Base-by-base conservation (phyloP, 139 green algal species). In the Coccomyxa sp. region DNA sequence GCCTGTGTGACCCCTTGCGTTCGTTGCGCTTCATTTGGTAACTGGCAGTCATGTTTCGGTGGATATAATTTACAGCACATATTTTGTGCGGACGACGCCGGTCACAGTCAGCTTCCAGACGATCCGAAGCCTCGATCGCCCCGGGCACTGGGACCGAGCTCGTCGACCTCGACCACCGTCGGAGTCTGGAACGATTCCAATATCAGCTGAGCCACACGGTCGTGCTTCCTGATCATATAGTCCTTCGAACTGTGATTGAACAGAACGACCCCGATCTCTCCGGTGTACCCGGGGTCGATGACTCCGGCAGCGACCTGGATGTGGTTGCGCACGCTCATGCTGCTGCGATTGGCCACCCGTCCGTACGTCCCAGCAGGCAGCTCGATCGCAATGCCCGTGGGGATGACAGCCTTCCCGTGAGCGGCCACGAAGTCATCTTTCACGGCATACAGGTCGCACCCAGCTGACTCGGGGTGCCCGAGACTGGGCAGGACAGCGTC, bases 31-130 rank as follows among this genome's bases (percentile, higher is more conserved):
- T 58, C 44, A 58, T 58, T 58, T 14, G 44, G 44, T 58, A 58
- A 58, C 44, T 58, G 44, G 44, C 44, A 14, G 44, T 58, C 44
- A 58, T 58, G 44, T 58, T 58, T 58, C 44, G 44, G 44, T 58
- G 44, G 44, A 58, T 58, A 58, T 58, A 58, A 58, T 58, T 58
- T 58, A 58, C 44, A 58, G 44, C 44, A 58, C 44, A 58, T 58
- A 58, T 58, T 58, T 58, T 58, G 44, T 58, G 44, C 44, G 44
- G 44, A 58, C 44, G 44, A 58, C 14, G 44, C 44, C 44, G 44
- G 44, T 58, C 44, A 58, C 44, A 27, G 44, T 58, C 44, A 58
- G 44, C 44, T 58, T 58, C 44, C 44, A 58, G 44, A 27, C 44
- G 44, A 58, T 58, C 44, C 44, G 44, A 58, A 58, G 44, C 44